These are phyloP conservation scores for Phytophthora litchii DNA, from an alignment of 352 stramenopile species.

Conservation along the genomic window DNA sequence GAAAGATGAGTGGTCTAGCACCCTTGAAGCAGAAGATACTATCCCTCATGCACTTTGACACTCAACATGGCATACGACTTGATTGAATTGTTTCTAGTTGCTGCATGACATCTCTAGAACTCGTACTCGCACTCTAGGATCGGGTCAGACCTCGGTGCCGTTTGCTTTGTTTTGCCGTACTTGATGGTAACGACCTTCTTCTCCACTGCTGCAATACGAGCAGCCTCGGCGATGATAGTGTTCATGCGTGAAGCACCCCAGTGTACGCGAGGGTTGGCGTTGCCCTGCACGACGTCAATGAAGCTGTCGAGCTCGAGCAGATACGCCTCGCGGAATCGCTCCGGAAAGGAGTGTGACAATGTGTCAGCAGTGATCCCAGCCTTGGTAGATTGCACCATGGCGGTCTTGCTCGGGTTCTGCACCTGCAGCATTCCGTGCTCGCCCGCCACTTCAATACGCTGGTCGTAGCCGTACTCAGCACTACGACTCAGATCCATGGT, in stretches of 20 bases:
- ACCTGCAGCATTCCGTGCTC: slow-evolving; percentile 77
- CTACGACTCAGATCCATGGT: slow-evolving; percentile 89
- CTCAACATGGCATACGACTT: background rate
- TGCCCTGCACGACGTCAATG: slow-evolving; percentile 56
- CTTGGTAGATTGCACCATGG: slow-evolving; percentile 54
- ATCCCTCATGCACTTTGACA: slow-evolving; percentile 11
- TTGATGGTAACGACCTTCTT: slow-evolving; percentile 75
- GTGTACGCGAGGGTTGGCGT: slow-evolving; percentile 51
- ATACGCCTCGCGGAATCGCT: slow-evolving; percentile 90
- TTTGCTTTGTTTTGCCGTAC: slow-evolving; percentile 58
- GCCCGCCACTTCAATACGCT: slow-evolving; percentile 90
- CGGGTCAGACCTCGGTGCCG: slow-evolving; percentile 44
- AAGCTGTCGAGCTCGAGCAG: slow-evolving; percentile 86
- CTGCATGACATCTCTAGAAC: slow-evolving; percentile 29
- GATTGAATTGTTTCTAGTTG: background rate
- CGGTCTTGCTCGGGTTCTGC: slow-evolving; percentile 72
- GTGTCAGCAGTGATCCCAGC: slow-evolving; percentile 62
- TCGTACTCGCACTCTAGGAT: slow-evolving; percentile 62
- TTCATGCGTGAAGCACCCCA: slow-evolving; percentile 81
- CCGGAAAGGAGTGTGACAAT: slow-evolving; percentile 86
- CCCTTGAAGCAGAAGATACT: background rate
- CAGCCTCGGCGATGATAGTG: slow-evolving; percentile 76
- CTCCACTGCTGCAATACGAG: slow-evolving; percentile 64
- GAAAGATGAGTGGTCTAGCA: slow-evolving; percentile 7
- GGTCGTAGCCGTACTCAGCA: slow-evolving; percentile 92